These are phyloP conservation scores for Agaricus subrufescens DNA, from an alignment of 768 basidiomycete species.

Conservation along the genomic window DNA sequence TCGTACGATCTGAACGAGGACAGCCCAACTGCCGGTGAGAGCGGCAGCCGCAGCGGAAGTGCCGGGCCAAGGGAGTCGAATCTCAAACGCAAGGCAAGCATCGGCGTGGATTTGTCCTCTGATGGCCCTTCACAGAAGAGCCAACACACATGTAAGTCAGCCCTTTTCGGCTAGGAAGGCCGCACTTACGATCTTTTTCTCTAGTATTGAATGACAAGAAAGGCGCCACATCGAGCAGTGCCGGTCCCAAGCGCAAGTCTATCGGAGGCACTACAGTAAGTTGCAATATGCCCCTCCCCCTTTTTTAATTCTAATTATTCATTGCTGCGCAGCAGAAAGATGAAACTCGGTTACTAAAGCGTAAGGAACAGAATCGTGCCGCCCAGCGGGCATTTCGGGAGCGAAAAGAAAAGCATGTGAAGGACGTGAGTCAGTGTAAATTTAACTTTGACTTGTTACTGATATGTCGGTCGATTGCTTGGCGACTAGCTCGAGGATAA, in stretches of 20 bases:
- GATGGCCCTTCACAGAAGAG: constrained; percentile 63
- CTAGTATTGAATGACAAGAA: constrained; percentile 23
- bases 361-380: constrained; percentile 96
- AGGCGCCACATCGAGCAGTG: constrained; percentile 16
- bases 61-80: constrained; percentile 25
- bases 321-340: constrained; percentile 42
- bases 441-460: constrained; percentile 2
- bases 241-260: constrained; percentile 30
- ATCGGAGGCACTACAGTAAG: constrained; percentile 24
- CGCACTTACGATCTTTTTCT: background rate
- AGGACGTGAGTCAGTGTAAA: constrained; percentile 64
- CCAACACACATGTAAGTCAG: constrained; percentile 53
- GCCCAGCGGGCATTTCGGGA: constrained; percentile 98
- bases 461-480: constrained; percentile 4
- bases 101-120: constrained; percentile 47
- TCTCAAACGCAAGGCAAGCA: constrained; percentile 75
- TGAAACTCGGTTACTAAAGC: constrained; percentile 71
- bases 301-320: background rate
- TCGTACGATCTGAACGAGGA: constrained; percentile 33
- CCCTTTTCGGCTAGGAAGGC: background rate
- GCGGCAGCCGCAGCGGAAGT: background rate
- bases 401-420: constrained; percentile 95
- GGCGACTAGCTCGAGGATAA: constrained; percentile 78
- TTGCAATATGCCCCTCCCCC: background rate
- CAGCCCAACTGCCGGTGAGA: constrained; percentile 23